Evolutionary conservation across 495 filamentous ascomycete species (phyloP), one percentile per base, ranked within the genome.

Genomic region (Cairneyella variabilis): DNA sequence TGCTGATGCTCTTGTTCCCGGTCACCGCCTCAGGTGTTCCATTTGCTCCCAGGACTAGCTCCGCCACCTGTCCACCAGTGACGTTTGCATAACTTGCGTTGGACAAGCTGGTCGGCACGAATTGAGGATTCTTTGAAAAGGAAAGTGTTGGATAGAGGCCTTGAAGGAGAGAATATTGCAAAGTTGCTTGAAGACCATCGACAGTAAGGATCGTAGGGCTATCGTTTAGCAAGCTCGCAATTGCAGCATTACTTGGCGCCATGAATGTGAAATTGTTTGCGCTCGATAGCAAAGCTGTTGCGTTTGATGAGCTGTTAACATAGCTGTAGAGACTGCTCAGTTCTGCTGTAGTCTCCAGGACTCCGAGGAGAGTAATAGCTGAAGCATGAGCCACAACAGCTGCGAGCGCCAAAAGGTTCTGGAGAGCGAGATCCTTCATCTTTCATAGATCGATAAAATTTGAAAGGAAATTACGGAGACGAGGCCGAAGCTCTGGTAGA

Each of bases 161-260:
- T 41, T 69, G 61, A 27, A 79, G 53, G 36, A 78, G 63, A 50
- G 76, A 72, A 57, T 79, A 79, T 34, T 58, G 54, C 12, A 78
- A 56, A 17, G 74, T 30, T 6, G 72, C 72, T 32, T 61, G 4
- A 1, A 56, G 17, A 27, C 18, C 17, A 27, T 17, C 38, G 18
- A 25, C 25, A 9, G 11, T 44, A 4, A 37, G 10, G 2, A 45
- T 11, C 12, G 21, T 43, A 3, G 21, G 27, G 26, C 45, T 49
- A 11, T 51, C 52, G 37, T 55, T 51, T 7, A 62, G 52, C 12
- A 70, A 60, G 14, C 48, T 59, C n/a, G 39, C 42, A 38, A 77
- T 57, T 4, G 73, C 72, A 5, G 64, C 56, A 48, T 77, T 71
- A 28, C 51, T 61, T 14, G 74, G 73, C 11, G 73, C 74, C 10